Conservation (phyloP, 148 eudicot species). For the Rhododendron simsii region DNA sequence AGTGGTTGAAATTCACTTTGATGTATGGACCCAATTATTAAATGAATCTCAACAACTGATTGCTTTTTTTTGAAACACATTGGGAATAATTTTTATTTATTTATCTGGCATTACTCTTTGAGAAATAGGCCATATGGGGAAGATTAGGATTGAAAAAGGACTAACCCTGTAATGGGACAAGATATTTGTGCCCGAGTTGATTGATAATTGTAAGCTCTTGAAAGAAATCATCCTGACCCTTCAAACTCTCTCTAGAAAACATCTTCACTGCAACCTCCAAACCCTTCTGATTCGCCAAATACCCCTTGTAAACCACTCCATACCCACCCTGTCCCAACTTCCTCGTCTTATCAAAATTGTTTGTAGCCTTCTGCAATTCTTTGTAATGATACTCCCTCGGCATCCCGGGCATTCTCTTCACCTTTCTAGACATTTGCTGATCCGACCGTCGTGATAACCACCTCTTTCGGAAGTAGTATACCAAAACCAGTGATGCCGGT, state of each 20-base stretch:
- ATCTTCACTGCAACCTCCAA: constrained; percentile 73
- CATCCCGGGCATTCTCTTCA: constrained; percentile 60
- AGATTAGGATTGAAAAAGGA: background rate
- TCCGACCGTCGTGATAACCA: constrained; percentile 9
- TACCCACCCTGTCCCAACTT: constrained; percentile 80
- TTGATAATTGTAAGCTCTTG: constrained; percentile 87
- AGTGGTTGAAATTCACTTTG: no score
- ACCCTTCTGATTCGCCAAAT: constrained; percentile 28
- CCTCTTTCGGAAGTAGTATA: constrained; percentile 17
- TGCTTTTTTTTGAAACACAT: no score
- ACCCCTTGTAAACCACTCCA: constrained; percentile 70
- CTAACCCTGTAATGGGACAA: constrained; percentile 75
- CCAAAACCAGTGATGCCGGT: constrained; percentile 7
- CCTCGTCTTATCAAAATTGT: constrained; percentile 57
- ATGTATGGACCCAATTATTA: no score
- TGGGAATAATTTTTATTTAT: no score
- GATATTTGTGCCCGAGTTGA: constrained; percentile 78
- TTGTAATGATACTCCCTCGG: constrained; percentile 59
- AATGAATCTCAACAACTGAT: no score
- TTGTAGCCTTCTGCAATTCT: constrained; percentile 73
- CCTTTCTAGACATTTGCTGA: constrained; percentile 41
- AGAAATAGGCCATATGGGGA: no score
- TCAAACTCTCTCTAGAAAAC: constrained; percentile 64
- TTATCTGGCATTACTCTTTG: no score
- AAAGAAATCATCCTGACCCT: constrained; percentile 86